Percentiles rank a stretch among this genome's conserved stretches.
phyloP scores from a whole-genome alignment of 768 basidiomycete species.

The Cubamyces lactineus region DNA sequence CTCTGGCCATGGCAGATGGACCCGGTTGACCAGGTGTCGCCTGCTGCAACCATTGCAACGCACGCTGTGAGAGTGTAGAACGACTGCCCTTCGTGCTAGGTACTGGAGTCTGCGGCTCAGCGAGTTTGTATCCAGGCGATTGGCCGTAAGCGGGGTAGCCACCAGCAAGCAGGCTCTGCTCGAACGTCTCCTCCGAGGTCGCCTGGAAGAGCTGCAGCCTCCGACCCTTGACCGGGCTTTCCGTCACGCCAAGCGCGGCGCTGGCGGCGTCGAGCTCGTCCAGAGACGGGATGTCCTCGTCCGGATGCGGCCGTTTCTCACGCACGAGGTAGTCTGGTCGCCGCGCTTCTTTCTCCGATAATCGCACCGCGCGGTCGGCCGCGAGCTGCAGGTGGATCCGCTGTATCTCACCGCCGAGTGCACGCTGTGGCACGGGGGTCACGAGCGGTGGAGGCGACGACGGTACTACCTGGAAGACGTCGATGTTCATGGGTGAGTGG shows the following conservation, averaged over 20 bases:
- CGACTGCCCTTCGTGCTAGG: constrained; percentile 12
- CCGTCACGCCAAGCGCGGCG: constrained; percentile 59
- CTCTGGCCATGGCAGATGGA: constrained; percentile 21
- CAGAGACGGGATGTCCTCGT: constrained; percentile 42
- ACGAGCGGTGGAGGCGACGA: constrained; percentile 34
- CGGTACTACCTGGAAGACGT: constrained; percentile 16
- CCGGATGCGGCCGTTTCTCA: constrained; percentile 49
- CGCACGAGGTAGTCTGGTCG: constrained; percentile 77
- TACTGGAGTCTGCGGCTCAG: constrained; percentile 32
- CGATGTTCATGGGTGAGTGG: constrained; percentile 8
- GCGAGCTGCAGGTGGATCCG: constrained; percentile 58
- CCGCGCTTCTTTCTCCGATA: constrained; percentile 60
- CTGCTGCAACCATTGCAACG: constrained; percentile 55
- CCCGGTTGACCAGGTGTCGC: constrained; percentile 49
- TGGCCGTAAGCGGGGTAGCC: constrained; percentile 73
- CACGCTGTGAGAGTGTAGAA: constrained; percentile 43
- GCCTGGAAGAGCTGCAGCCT: constrained; percentile 78
- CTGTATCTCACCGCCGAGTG: constrained; percentile 58
- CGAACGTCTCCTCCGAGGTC: constrained; percentile 83
- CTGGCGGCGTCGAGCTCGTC: constrained; percentile 40
- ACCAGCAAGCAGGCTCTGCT: constrained; percentile 82
- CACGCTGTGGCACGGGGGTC: constrained; percentile 31
- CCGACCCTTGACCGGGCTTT: constrained; percentile 73
- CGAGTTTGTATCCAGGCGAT: constrained; percentile 29
- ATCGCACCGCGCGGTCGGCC: constrained; percentile 51